Evolutionary conservation across 495 filamentous ascomycete species (phyloP).

Genomic region (Xylaria acuta): DNA sequence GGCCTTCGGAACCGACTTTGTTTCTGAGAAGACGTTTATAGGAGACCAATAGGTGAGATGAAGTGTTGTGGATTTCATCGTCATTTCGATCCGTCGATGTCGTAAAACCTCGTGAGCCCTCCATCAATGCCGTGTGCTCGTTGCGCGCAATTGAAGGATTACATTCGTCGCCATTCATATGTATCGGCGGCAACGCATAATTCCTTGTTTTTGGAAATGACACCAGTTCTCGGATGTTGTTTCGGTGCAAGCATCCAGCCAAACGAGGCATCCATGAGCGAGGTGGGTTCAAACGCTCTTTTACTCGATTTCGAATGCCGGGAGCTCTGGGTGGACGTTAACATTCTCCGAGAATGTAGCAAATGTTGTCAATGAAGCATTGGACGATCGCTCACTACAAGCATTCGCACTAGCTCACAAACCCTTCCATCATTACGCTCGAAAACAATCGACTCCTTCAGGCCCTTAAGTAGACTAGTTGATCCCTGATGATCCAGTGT

Average conservation of each 20-base stretch:
- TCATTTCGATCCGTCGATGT: constrained; percentile 26
- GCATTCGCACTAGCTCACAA: background rate
- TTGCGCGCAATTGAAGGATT: background rate
- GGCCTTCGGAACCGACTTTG: background rate
- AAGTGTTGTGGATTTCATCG: constrained; percentile 17
- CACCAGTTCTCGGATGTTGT: constrained; percentile 4
- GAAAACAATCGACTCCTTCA: background rate
- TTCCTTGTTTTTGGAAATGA: constrained; percentile 5
- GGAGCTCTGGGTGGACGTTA: background rate
- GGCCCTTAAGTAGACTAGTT: background rate
- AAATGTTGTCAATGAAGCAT: background rate
- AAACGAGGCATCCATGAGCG: background rate
- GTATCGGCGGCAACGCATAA: constrained; percentile 5
- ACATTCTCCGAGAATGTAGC: constrained; percentile 3
- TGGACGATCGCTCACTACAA: background rate
- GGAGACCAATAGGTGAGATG: constrained; percentile 1
- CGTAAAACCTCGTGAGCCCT: constrained; percentile 21
- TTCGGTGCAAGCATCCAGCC: background rate
- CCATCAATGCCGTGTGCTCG: constrained; percentile 7
- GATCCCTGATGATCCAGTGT: constrained; percentile 6
- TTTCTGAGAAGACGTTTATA: background rate
- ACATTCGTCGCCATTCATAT: background rate
- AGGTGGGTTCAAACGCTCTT: background rate
- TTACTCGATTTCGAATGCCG: background rate
- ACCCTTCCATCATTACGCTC: background rate